A percentile compares a stretch with the other conserved stretches of the same genome.
Conservation (phyloP, 345 rosid genomes). For the Melastoma malabathricum region DNA sequence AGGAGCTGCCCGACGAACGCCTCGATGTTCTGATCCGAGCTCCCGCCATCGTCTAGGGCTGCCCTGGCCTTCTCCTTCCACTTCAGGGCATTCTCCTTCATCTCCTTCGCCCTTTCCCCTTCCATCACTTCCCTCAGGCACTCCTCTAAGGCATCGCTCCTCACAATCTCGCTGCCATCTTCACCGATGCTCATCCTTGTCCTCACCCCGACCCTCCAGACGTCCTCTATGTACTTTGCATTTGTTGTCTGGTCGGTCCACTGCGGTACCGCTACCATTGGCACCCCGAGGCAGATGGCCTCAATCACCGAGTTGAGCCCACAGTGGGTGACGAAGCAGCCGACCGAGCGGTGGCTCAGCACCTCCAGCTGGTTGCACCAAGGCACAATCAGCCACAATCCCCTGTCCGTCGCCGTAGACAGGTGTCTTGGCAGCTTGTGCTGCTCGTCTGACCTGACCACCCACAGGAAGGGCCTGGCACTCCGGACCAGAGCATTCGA, state of each 20-base stretch:
- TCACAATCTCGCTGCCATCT: conserved; percentile 10
- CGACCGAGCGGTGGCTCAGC: conserved; percentile 8
- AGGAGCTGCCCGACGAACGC: conserved; percentile 5
- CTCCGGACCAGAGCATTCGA: conserved; percentile 7
- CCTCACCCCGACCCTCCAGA: conserved; percentile 26
- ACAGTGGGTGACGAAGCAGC: conserved; percentile 38
- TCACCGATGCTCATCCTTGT: conserved; percentile 15
- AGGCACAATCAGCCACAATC: conserved; percentile 14
- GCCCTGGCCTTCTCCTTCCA: conserved; percentile 5
- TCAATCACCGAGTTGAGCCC: conserved; percentile 31
- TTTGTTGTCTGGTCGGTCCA: conserved; percentile 36
- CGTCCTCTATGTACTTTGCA: conserved; percentile 23
- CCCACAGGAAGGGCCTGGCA: conserved; percentile 20
- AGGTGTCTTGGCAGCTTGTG: conserved; percentile 16
- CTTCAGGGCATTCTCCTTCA: conserved; percentile 1
- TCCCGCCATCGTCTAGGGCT: conserved; percentile 6
- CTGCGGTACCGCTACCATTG: conserved; percentile 30
- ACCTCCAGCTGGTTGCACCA: conserved; percentile 24
- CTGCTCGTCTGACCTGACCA: conserved; percentile 16
- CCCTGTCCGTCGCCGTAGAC: not conserved
- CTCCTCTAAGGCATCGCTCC: conserved; percentile 3
- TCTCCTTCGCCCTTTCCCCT: conserved; percentile 3
- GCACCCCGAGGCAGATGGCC: conserved; percentile 35
- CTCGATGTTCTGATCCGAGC: conserved; percentile 7
- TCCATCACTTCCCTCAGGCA: conserved; percentile 5